phyloP scores from a whole-genome alignment of 495 filamentous ascomycete species.

The Lasiosphaeria miniovina region DNA sequence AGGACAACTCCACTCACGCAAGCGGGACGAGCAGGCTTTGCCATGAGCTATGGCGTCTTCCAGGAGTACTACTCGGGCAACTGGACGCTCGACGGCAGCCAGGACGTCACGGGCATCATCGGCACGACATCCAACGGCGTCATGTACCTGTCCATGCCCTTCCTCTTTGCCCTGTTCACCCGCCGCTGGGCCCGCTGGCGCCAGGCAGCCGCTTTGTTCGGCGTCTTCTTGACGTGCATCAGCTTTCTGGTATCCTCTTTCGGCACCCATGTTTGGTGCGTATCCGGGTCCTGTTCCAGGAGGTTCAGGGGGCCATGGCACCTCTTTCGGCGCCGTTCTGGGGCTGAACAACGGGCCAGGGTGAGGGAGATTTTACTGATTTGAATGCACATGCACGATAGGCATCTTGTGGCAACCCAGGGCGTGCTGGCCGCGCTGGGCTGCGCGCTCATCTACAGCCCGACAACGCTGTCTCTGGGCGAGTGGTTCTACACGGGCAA shows the following conservation, averaged over 20 bases:
- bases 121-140: conserved; percentile 10
- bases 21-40: neutral
- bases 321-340: no score
- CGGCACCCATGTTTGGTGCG: conserved; percentile 5
- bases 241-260: conserved; percentile 7
- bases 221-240: neutral
- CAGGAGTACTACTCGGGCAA: conserved; percentile 4
- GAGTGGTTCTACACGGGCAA: conserved; percentile 7
- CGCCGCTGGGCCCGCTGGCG: neutral
- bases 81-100: neutral
- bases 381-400: no score
- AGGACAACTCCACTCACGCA: neutral
- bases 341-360: no score
- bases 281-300: no score
- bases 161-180: conserved; percentile 10
- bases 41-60: conserved; percentile 8
- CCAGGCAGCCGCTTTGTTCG: conserved; percentile 1
- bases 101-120: conserved; percentile 2
- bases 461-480: conserved; percentile 7
- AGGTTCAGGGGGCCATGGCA: no score
- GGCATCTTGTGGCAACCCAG: conserved; percentile 8
- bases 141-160: conserved; percentile 8
- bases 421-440: conserved; percentile 8
- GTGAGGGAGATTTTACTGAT: no score
- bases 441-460: conserved; percentile 10